Evolutionary conservation across 257 asterid genomes (phyloP), one percentile per base, ranked within the genome.

Genomic region (Nicotiana tomentosiformis): DNA sequence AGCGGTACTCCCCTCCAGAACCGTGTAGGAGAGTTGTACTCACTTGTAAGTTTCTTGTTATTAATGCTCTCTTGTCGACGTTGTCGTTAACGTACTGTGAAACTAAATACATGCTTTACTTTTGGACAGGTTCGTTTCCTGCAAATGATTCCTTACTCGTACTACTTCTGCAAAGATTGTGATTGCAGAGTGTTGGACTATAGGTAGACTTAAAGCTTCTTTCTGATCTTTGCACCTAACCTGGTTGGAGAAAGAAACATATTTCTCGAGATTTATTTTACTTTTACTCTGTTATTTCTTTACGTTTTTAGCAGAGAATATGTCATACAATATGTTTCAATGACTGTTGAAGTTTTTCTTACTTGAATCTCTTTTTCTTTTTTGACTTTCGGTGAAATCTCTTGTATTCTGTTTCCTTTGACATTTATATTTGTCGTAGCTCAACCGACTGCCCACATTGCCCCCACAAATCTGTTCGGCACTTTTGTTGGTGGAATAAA

Each of bases 1-100:
- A 96, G 97, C 91, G 99, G 99, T 84, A 96, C 99, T 60, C 99
- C 99, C 64, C 97, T 96, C 83, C 99, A 96, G 90, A 96, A 96
- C 86, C 96, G 95, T 85, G 98, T 96, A 84, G 98, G 99, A 77
- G 99, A 96, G 90, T 91, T 96, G 81, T 96, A 96, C 91, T 96
- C 99, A 62, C 99, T 96, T 83, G 99, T 96, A 88, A 90, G 99
- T 90, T 23, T 68, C 30, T 58, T 76, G 61, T 66, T 26, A 76
- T 76, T 51, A 76, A 26, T 76, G 46, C 53, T 51, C 64, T 26
- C n/a, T 51, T 49, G 64, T 51, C 26, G 26, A 23, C 26, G 26
- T 1, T 23, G 1, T 23, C 26, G 43, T 35, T 76, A 6, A 26
- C 30, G 12, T 74, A 76, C 64, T 51, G 43, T 76, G 43, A 76